Base-by-base conservation (phyloP, 805 yeast species). In the Kuraishia cidri region DNA sequence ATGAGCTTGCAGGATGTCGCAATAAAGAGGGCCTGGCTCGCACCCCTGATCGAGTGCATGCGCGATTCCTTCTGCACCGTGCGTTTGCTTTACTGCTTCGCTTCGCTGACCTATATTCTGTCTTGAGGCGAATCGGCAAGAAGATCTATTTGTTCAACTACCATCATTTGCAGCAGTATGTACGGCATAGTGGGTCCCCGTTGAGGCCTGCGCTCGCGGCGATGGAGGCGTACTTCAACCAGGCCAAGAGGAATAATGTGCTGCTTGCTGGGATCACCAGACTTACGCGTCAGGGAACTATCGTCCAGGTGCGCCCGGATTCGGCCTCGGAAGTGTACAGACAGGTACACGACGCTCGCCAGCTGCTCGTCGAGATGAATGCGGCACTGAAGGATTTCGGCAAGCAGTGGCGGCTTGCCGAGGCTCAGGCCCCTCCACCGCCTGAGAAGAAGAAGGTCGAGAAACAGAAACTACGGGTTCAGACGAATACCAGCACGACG, bases 31-130 rank as follows among this genome's bases (percentile, higher is more conserved):
- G 37, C 13, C 38, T 46, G 7, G 30, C 19, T 4, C 6, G 6
- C 10, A 16, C 30, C 12, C 30, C 30, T 8, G 7, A 10, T 12
- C n/a, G n/a, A n/a, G n/a, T n/a, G n/a, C n/a, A n/a, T n/a, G 13
- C n/a, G 8, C 32, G n/a, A 19, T 29, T 16, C 15, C 24, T 19
- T 17, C 24, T 62, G 2, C 77, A 72, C 40, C 51, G 60, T 20
- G 42, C 60, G 4, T 55, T 69, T 32, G 37, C 62, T 5, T 39
- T 64, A 33, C 53, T 72, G 4, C 43, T 70, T 23, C 52, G 72
- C 30, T 44, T 69, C 26, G 73, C 75, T 28, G 79, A 72, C 42
- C 34, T 72, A 21, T 72, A 71, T 42, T 56, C 65, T 4, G 50
- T 66, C 3, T 42, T 68, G 15, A 54, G 79, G 31, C 59, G 59